Evolutionary conservation across 352 stramenopile genomes (phyloP), one percentile per base, ranked within the genome.

Genomic region (Globisporangium megalacanthum): DNA sequence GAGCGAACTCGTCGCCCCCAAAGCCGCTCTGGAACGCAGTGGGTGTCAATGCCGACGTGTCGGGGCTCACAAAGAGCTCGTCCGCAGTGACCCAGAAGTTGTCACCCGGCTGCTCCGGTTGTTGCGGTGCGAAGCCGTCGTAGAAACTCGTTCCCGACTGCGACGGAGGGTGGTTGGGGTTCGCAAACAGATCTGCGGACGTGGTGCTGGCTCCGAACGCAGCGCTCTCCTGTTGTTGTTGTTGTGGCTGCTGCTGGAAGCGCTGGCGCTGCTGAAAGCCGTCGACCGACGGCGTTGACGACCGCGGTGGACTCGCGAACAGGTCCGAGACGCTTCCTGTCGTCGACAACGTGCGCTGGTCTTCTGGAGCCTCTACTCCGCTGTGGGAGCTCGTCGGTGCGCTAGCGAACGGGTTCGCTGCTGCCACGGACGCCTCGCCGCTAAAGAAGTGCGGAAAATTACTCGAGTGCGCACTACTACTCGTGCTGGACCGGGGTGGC

Each of bases 401-500:
- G 10, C 22, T 55, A 17, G 59, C 51, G 36, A 68, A 71, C 14
- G 55, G 55, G 22, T 75, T 66, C 9, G 48, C 11, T 17, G 48
- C 11, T 17, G 48, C 49, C 13, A 47, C 46, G 3, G 22, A 8
- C 1, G 54, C 42, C n/a, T 61, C 55, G 8, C 35, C 35, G 35
- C 25, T 29, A 29, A 55, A 52, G n/a, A 61, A 61, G 19, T 54
- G 25, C 3, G 14, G 29, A 20, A 42, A n/a, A 6, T n/a, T 22
- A 20, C 56, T 35, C 46, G 37, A 37, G 4, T 37, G 37, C 25
- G 55, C 54, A 31, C 46, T 54, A 31, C 46, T 54, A 29, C 25
- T 29, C 47, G 55, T 33, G 9, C 46, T 29, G 36, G 55, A 61
- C 33, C 45, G 54, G 19, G 54, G 54, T n/a, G 54, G 54, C 33